Base-by-base conservation (phyloP, 2,329 filamentous ascomycete species). In the Epichloe glyceriae region DNA sequence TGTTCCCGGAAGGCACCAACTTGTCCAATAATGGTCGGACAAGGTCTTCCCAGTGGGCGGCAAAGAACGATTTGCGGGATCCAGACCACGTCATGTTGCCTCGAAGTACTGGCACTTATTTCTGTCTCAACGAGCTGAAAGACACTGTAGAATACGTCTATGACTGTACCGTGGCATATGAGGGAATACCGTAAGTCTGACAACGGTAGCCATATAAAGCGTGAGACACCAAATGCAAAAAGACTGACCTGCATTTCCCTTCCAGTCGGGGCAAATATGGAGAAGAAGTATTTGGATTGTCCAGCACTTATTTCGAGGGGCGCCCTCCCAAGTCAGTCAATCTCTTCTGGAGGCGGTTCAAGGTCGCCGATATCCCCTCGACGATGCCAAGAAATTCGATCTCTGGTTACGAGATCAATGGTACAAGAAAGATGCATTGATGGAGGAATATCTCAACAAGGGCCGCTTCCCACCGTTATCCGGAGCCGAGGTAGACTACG, bases 151-250 rank as follows among this genome's bases (percentile, higher is more conserved):
- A 93, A 11, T 94, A 87, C 69, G 73, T 95, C 1, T 95, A 95
- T 60, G 88, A 95, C 67, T 96, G 90, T 67, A 97, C 93, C 0
- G 84, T 98, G 51, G 90, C 88, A 4, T 98, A 98, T 62, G 91
- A 96, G 67, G 91, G 93, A 14, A 80, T 95, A 42, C 86, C 87
- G 84, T 91, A 78, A 75, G 88, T 84, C 48, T n/a, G 26, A 30
- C 26, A 10, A 30, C 26, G 8, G 26, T 30, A 10, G 26, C 26
- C 8, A 30, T 30, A 11, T 10, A 1, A 40, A n/a, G 12, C 26
- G 42, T 30, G 22, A 6, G 11, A 14, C 26, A 11, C 12, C 7
- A 20, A 15, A 46, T 26, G 10, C n/a, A 34, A n/a, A 19, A 22
- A 45, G 53, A 46, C 54, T 51, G 41, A 55, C 53, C 39, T 37